Evolutionary conservation across 345 rosid genomes (phyloP), one percentile per base, ranked within the genome.

Genomic region (Corchorus capsularis): DNA sequence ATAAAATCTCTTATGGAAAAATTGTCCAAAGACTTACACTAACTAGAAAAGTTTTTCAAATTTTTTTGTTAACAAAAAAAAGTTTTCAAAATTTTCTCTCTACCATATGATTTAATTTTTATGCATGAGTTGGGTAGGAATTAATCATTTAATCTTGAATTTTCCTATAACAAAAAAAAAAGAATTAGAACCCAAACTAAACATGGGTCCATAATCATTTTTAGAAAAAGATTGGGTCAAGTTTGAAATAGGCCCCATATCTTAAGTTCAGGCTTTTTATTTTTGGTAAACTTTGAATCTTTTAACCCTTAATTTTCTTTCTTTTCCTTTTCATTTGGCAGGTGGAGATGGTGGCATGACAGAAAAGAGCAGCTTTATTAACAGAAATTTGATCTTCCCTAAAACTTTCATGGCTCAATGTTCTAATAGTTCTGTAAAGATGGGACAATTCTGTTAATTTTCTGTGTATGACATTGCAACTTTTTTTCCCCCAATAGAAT

Each of bases 331-430:
- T 11, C 10, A 34, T 52, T 55, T 35, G 65, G 60, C 90, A 94
- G 97, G 94, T 92, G 93, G 85, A 92, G 93, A 78, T 87, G 96
- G 96, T 88, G 86, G 88, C 83, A 79, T 63, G 96, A 90, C 83
- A 83, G 65, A 71, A 86, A 84, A 82, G 91, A 87, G 3, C 82
- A 79, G 63, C 93, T 92, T 82, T 92, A 87, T 68, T 92, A 80
- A 60, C 66, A 55, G 4, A 15, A 34, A 4, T n/a, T 34, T 22
- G 10, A 32, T 57, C 22, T 50, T 46, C 65, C 15, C 15, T 17
- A 71, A 13, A 62, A 50, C 57, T 49, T 66, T 66, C 8, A 46
- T 56, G 54, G 53, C 5, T 6, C 22, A 54, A 14, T 64, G 46
- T 41, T 15, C 45, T 12, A 50, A 9, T 69, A 20, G 61, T 35